Evolutionary conservation across 495 filamentous ascomycete species (phyloP), one percentile per base, ranked within the genome.

Genomic region (Penicillium paxilli): DNA sequence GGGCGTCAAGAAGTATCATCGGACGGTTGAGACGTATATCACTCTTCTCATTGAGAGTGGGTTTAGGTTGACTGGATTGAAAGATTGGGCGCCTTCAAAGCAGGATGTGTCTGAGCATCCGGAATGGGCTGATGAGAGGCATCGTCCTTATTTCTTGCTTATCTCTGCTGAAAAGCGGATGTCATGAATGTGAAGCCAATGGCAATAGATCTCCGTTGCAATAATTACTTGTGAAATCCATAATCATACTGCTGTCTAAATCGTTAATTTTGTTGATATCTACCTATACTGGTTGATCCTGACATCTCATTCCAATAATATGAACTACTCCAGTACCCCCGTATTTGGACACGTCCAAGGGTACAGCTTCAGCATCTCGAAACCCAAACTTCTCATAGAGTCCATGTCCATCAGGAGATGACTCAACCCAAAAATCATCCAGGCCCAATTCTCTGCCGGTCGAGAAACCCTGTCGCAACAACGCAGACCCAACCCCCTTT

Each of bases 1-100:
- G 11, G 57, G 58, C 1, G 60, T 67, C 22, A 47, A 47, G 33
- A 67, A 67, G 26, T 67, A 67, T 48, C 64, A 67, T 51, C 60
- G 64, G 12, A 67, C 57, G 4, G 45, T 58, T 4, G 55, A 64
- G 49, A 67, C 64, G 19, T 64, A 67, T 37, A 44, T 64, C 5
- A 48, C 47, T 4, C 14, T 54, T 8, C 26, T 67, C n/a, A 21
- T 64, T 22, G 55, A 59, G 52, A 58, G 20, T 40, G 64, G 60
- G 16, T 64, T 62, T 22, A 46, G 30, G 3, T 51, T 67, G 55
- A 58, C 55, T 2, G 64, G 50, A 1, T 35, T 67, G 28, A 59
- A 57, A 22, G 64, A 67, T 12, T 67, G 55, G 58, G 37, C 44
- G 20, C 60, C 60, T 5, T 52, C 60, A 8, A 21, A 44, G 16